phyloP scores from a whole-genome alignment of 768 basidiomycete genomes.

The Lanmaoa pseudosensibilis region DNA sequence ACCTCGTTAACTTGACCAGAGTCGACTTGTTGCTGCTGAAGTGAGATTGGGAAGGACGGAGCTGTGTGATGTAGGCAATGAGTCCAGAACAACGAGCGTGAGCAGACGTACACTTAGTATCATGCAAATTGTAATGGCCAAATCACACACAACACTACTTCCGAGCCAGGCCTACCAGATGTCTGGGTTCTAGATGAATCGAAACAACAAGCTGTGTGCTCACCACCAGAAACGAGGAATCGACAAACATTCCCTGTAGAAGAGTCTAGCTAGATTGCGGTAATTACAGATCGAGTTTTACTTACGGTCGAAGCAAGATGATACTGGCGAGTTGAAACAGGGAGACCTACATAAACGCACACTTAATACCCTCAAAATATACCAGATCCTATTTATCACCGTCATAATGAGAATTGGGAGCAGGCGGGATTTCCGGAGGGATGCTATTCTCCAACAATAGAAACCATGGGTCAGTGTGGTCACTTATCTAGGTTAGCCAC shows the following conservation, averaged over 20 bases:
- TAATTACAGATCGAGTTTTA: neutral
- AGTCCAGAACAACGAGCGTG: neutral
- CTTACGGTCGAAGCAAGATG: neutral
- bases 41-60: constrained; percentile 10
- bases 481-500: constrained; percentile 5
- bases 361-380: neutral
- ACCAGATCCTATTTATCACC: no score
- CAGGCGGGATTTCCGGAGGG: neutral
- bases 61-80: constrained; percentile 3
- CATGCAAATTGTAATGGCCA: constrained; percentile 24
- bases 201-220: neutral
- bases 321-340: constrained; percentile 23
- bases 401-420: constrained; percentile 12
- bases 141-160: constrained; percentile 18
- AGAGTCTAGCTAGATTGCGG: neutral
- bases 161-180: constrained; percentile 22
- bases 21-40: constrained; percentile 1
- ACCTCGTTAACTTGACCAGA: constrained; percentile 14
- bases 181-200: neutral
- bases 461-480: constrained; percentile 21
- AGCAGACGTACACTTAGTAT: constrained; percentile 5
- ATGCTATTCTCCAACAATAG: constrained; percentile 24
- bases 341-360: constrained; percentile 13
- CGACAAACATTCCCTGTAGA: no score
- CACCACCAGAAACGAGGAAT: no score